Conservation (phyloP, 768 basidiomycete genomes). For the Agaricus subrufescens region DNA sequence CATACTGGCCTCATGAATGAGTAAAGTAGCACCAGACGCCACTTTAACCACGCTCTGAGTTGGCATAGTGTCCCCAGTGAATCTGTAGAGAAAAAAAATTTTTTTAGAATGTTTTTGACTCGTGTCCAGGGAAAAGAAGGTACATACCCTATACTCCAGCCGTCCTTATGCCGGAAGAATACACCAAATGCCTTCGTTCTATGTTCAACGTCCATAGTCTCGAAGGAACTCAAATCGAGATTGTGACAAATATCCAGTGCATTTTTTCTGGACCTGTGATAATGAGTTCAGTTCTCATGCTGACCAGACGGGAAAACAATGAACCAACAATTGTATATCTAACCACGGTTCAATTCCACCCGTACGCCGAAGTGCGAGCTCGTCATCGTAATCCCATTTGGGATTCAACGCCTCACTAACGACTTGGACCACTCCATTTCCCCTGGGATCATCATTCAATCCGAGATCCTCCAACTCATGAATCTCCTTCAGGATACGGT, state of each 20-base stretch:
- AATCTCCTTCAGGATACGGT: slow-evolving; percentile 70
- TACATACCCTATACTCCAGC: slow-evolving; percentile 75
- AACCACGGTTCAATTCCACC: slow-evolving; percentile 43
- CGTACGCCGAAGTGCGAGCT: slow-evolving; percentile 36
- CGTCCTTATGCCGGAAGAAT: slow-evolving; percentile 61
- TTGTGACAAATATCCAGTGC: slow-evolving; percentile 39
- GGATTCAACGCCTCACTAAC: slow-evolving; percentile 53
- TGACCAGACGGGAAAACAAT: neutral
- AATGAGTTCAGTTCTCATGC: neutral
- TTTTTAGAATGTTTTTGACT: neutral
- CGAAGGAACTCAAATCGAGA: slow-evolving; percentile 56
- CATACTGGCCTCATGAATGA: slow-evolving; percentile 95
- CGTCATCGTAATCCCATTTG: slow-evolving; percentile 29
- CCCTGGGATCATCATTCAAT: slow-evolving; percentile 29
- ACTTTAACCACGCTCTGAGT: slow-evolving; percentile 59
- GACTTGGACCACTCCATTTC: slow-evolving; percentile 50
- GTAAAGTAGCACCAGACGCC: slow-evolving; percentile 64
- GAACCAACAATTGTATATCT: slow-evolving; percentile 32
- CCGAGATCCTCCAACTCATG: slow-evolving; percentile 71
- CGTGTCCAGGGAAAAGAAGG: slow-evolving; percentile 36
- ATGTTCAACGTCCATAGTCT: slow-evolving; percentile 72
- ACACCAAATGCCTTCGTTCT: slow-evolving; percentile 69
- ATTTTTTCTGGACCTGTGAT: slow-evolving; percentile 37
- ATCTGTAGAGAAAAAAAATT: slow-evolving; percentile 39
- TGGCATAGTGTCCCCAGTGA: slow-evolving; percentile 89